phyloP scores from a whole-genome alignment of 1,284 basidiomycete species.

The Uromyces viciae-fabae region DNA sequence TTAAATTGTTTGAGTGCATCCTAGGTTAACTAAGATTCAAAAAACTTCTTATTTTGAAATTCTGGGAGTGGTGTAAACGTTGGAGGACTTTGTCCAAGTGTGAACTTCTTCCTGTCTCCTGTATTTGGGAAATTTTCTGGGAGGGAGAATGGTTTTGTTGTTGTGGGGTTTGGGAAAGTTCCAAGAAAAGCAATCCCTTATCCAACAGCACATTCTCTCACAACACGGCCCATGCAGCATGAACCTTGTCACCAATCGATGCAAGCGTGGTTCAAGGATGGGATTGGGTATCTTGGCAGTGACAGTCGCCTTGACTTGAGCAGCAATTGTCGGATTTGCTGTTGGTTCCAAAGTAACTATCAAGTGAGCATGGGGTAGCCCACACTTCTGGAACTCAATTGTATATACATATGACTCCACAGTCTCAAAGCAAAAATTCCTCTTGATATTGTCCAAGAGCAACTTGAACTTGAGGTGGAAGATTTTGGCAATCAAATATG shows the following conservation, averaged over 20 bases:
- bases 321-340: constrained; percentile 54
- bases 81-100: background rate
- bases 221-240: constrained; percentile 60
- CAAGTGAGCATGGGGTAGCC: constrained; percentile 60
- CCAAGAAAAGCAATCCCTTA: constrained; percentile 59
- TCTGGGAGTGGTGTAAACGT: too few relatives aligned
- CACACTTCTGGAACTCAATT: constrained; percentile 59
- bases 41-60: too few relatives aligned
- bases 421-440: constrained; percentile 52
- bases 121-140: constrained; percentile 56
- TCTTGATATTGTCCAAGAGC: background rate
- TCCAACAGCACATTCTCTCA: constrained; percentile 56
- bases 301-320: constrained; percentile 57
- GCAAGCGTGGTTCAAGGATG: constrained; percentile 55
- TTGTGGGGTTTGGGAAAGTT: constrained; percentile 49
- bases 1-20: too few relatives aligned
- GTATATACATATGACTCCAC: constrained; percentile 57
- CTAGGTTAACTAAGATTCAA: too few relatives aligned
- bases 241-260: constrained; percentile 52
- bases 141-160: constrained; percentile 54
- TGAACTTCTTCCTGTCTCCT: constrained; percentile 23
- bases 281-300: constrained; percentile 59
- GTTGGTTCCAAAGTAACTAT: constrained; percentile 53
- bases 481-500: background rate
- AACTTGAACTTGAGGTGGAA: background rate